Conservation (phyloP, 805 yeast genomes). For the Starmerella geochares region DNA sequence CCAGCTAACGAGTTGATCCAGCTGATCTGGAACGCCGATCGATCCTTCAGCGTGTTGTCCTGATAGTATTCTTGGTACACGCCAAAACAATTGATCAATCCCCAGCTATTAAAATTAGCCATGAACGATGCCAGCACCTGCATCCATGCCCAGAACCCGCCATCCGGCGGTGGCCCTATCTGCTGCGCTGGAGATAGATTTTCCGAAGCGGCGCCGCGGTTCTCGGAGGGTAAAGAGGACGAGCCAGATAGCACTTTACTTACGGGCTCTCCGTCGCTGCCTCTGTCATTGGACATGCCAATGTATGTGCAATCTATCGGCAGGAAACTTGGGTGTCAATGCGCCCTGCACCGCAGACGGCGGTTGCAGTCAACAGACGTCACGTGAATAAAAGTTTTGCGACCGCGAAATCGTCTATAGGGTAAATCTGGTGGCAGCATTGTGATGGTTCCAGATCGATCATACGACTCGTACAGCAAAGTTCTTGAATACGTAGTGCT, state of each 20-base stretch:
- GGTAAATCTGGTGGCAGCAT: no score
- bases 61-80: conserved; percentile 26
- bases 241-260: neutral
- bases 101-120: conserved; percentile 25
- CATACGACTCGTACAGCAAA: no score
- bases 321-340: no score
- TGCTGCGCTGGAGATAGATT: conserved; percentile 2
- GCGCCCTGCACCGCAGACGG: no score
- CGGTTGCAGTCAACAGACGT: no score
- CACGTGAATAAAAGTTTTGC: no score
- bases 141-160: conserved; percentile 26
- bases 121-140: conserved; percentile 26
- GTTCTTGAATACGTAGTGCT: no score
- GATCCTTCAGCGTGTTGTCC: conserved; percentile 5
- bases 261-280: neutral
- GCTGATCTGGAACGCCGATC: conserved; percentile 22
- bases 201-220: neutral
- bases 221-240: neutral
- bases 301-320: neutral
- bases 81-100: conserved; percentile 26
- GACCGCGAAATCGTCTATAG: no score
- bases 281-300: neutral
- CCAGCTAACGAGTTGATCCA: conserved; percentile 25
- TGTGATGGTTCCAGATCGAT: no score
- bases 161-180: conserved; percentile 35